Evolutionary conservation across 495 filamentous ascomycete species (phyloP), one percentile per base, ranked within the genome.

Genomic region (Friedmanniomyces simplex): DNA sequence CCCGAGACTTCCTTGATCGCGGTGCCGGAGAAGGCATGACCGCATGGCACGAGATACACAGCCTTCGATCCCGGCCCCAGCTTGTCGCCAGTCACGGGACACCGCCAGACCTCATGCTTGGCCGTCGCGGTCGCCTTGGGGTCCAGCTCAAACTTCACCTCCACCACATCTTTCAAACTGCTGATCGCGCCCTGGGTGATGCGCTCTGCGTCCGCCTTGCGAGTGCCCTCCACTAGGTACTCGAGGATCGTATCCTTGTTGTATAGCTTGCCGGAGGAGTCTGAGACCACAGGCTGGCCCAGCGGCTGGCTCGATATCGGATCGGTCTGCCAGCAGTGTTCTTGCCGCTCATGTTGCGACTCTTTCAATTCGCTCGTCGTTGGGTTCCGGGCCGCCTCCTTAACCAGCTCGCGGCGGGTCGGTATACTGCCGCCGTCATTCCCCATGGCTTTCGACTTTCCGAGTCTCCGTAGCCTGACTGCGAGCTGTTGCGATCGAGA

Each of bases 401-500:
- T 89, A 70, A 97, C 93, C 34, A 99, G 86, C 69, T 99, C 93
- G 52, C 93, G 86, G 30, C 93, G 88, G 49, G 84, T 96, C 13
- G 93, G 93, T 58, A 99, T 99, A 67, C 83, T 86, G 56, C 87
- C 91, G 63, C 93, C 91, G 67, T 97, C 91, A 71, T 96, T 96
- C 73, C 91, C 93, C 91, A 96, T 96, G 58, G 47, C n/a, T n/a
- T n/a, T n/a, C n/a, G n/a, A n/a, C n/a, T n/a, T n/a, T n/a, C n/a
- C n/a, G n/a, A n/a, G n/a, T n/a, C n/a, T n/a, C n/a, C n/a, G n/a
- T n/a, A n/a, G n/a, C n/a, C n/a, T 32, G 28, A 10, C 10, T 32
- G 28, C 10, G 28, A 4, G 28, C 49, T 36, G 11, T 30, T 30
- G 37, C 22, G 20, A 43, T 22, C 41, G 14, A n/a, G n/a, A n/a